A percentile compares a stretch with the other conserved stretches of the same genome.
These are phyloP conservation scores for Yamadazyma olivae DNA, from an alignment of 805 yeast species.

Conservation along the genomic window DNA sequence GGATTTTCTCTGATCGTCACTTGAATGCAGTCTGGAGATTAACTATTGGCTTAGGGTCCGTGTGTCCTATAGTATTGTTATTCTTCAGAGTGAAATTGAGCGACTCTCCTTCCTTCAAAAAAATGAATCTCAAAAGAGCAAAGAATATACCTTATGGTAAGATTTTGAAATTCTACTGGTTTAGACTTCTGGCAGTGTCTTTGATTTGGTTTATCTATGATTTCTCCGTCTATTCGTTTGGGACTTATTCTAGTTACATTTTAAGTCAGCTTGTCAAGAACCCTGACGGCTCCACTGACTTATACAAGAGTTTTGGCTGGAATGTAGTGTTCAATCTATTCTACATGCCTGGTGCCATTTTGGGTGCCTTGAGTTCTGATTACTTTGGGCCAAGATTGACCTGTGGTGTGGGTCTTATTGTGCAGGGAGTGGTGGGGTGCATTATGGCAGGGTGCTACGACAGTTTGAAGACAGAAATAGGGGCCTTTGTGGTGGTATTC, in stretches of 20 bases:
- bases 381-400: constrained; percentile 87
- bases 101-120: constrained; percentile 70
- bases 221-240: constrained; percentile 83
- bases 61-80: constrained; percentile 79
- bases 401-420: constrained; percentile 59
- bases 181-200: constrained; percentile 66
- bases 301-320: constrained; percentile 86
- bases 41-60: constrained; percentile 84
- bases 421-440: constrained; percentile 79
- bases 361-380: constrained; percentile 86
- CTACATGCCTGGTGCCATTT: constrained; percentile 84
- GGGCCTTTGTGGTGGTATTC: constrained; percentile 77
- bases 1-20: constrained; percentile 73
- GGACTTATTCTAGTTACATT: constrained; percentile 76
- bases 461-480: constrained; percentile 57
- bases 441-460: constrained; percentile 75
- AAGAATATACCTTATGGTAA: constrained; percentile 60
- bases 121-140: constrained; percentile 64
- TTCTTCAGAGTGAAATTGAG: constrained; percentile 71
- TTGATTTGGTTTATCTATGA: constrained; percentile 91
- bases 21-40: constrained; percentile 89
- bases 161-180: constrained; percentile 79
- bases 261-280: constrained; percentile 46
- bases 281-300: constrained; percentile 40
- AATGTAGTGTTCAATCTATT: constrained; percentile 83